These are phyloP conservation scores for Gillenia trifoliata DNA, from an alignment of 306 rosid genomes.

Conservation along the genomic window DNA sequence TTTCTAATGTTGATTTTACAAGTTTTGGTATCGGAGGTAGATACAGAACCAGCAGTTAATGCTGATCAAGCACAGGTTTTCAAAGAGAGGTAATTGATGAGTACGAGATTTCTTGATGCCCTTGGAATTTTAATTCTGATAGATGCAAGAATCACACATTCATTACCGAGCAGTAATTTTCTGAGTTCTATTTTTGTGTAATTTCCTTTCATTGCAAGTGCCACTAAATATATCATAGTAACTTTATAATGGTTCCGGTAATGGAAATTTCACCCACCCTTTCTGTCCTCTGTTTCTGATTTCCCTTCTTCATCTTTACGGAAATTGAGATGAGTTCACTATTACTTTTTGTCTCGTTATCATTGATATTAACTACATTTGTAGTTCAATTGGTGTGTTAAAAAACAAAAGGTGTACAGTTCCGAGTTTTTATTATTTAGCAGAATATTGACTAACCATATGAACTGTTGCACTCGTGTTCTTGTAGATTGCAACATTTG, in stretches of 20 bases:
- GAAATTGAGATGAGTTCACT: not conserved
- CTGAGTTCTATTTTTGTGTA: not conserved
- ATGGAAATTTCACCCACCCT: not conserved
- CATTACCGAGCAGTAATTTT: not conserved
- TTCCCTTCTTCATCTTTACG: not conserved
- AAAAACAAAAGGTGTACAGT: not conserved
- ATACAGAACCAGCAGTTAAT: conserved; percentile 33
- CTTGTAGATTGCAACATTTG: not conserved
- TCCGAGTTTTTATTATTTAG: too few species aligned
- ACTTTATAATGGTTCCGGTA: not conserved
- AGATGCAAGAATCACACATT: not conserved
- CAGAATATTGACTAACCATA: too few species aligned
- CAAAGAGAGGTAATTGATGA: conserved; percentile 65
- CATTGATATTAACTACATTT: not conserved
- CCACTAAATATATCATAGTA: not conserved
- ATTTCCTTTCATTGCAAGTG: not conserved
- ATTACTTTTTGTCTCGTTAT: not conserved
- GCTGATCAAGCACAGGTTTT: conserved; percentile 39
- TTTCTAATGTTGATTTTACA: conserved; percentile 71
- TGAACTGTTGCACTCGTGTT: not conserved
- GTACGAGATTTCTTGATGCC: too few species aligned
- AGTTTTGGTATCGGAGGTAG: conserved; percentile 53
- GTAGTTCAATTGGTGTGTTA: not conserved
- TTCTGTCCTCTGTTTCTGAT: not conserved
- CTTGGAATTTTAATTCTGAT: not conserved